Conservation (phyloP, 2,329 filamentous ascomycete species). For the Fusarium pseudocircinatum region DNA sequence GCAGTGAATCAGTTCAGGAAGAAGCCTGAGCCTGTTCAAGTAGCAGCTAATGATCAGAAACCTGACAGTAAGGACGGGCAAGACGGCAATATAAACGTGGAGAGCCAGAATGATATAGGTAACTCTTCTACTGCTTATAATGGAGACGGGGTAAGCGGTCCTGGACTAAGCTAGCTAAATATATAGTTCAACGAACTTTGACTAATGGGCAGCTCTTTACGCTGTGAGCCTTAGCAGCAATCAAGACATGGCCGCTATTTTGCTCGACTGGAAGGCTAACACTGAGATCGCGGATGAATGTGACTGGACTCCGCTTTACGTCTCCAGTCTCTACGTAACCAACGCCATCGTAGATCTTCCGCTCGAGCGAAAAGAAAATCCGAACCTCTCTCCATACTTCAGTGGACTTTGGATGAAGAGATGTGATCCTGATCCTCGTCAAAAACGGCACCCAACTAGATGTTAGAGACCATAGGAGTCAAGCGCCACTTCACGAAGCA, state of each 20-base stretch:
- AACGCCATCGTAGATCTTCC: background rate
- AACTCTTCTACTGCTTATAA: too few relatives aligned
- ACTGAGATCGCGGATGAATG: background rate
- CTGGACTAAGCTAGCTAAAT: too few relatives aligned
- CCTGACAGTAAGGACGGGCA: too few relatives aligned
- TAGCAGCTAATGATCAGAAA: too few relatives aligned
- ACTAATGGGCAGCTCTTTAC: background rate
- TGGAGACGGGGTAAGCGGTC: too few relatives aligned
- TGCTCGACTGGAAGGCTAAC: background rate
- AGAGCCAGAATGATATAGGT: too few relatives aligned
- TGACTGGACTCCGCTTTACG: background rate
- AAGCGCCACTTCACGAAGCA: background rate
- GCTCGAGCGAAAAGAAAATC: background rate
- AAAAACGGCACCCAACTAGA: background rate
- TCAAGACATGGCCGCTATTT: background rate
- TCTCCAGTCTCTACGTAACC: background rate
- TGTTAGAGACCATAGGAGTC: rapidly evolving
- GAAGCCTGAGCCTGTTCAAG: too few relatives aligned
- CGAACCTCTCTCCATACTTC: background rate
- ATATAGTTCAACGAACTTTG: too few relatives aligned
- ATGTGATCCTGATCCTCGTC: background rate
- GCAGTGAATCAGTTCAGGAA: too few relatives aligned
- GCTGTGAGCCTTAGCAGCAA: background rate
- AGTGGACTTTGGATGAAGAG: background rate
- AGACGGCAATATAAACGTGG: too few relatives aligned